A percentile compares a stretch with the other conserved stretches of the same genome.
Conservation (phyloP, 352 stramenopile species). For the Phytophthora citrophthora region DNA sequence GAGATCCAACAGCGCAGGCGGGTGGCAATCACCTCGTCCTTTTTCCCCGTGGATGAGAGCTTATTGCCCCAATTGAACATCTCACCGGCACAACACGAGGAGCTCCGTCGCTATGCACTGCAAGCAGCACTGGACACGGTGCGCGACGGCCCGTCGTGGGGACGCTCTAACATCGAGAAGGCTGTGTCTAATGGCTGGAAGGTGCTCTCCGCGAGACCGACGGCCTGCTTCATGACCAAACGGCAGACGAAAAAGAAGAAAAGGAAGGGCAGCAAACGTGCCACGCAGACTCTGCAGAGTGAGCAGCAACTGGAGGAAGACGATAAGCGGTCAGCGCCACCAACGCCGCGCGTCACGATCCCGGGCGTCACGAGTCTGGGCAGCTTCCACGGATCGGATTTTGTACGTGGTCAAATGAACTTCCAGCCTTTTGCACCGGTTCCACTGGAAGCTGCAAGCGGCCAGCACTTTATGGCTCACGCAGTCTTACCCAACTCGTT, state of each 20-base stretch:
- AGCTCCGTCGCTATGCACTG: conserved; percentile 67
- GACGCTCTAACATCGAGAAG: conserved; percentile 56
- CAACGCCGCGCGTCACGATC: conserved; percentile 25
- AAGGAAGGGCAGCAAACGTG: conserved; percentile 18
- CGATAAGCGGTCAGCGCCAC: conserved; percentile 22
- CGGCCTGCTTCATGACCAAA: conserved; percentile 67
- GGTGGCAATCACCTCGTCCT: conserved; percentile 44
- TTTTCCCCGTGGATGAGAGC: conserved; percentile 64
- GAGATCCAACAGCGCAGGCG: conserved; percentile 38
- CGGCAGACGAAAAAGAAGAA: conserved; percentile 43
- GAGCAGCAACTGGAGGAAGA: conserved; percentile 20
- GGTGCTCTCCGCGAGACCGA: conserved; percentile 47
- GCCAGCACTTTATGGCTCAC: conserved; percentile 71
- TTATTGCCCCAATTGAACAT: conserved; percentile 58
- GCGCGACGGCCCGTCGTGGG: conserved; percentile 70
- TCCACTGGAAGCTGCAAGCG: conserved; percentile 34
- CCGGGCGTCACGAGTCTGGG: conserved; percentile 32
- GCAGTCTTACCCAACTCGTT: conserved; percentile 60
- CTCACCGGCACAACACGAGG: conserved; percentile 59
- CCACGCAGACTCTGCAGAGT: background rate
- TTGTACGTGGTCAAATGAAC: conserved; percentile 4
- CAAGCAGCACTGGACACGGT: conserved; percentile 55
- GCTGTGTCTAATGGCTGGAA: conserved; percentile 63
- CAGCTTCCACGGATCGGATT: conserved; percentile 26
- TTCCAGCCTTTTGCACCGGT: conserved; percentile 26